Evolutionary conservation across 768 basidiomycete genomes (phyloP).

Genomic region (Dendrothele bispora): DNA sequence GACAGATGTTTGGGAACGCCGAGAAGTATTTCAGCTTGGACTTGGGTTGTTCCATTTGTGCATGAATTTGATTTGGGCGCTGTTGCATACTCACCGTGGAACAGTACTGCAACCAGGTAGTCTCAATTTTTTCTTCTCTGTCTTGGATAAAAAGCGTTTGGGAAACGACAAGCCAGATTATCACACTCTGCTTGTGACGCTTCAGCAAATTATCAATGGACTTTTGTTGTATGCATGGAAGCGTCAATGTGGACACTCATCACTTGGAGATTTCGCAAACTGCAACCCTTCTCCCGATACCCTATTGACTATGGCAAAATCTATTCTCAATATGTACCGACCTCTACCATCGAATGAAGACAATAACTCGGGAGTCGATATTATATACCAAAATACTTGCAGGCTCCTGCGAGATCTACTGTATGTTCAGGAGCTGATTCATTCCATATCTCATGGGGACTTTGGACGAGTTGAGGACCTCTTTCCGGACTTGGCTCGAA

Average conservation of each 20-base stretch:
- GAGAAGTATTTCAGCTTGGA: conserved; percentile 16
- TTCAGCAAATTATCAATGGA: conserved; percentile 14
- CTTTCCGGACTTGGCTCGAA: neutral
- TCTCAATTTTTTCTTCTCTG: conserved; percentile 14
- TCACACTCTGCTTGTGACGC: conserved; percentile 14
- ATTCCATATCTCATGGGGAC: conserved; percentile 13
- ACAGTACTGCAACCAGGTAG: conserved; percentile 6
- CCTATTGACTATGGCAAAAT: neutral
- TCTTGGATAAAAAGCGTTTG: conserved; percentile 16
- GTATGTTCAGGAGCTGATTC: conserved; percentile 7
- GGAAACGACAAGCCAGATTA: conserved; percentile 21
- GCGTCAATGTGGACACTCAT: conserved; percentile 10
- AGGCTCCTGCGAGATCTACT: conserved; percentile 11
- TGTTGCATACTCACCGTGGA: conserved; percentile 15
- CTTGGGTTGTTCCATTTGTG: conserved; percentile 16
- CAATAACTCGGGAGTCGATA: conserved; percentile 5
- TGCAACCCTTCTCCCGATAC: neutral
- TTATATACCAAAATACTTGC: conserved; percentile 5
- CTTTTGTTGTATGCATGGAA: conserved; percentile 19
- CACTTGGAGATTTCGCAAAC: neutral
- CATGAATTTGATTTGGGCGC: conserved; percentile 17
- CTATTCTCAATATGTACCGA: neutral
- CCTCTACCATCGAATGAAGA: neutral
- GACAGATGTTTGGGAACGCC: conserved; percentile 8
- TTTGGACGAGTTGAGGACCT: conserved; percentile 13